These are phyloP conservation scores for Nicotiana attenuata DNA, from an alignment of 257 asterid genomes.

Conservation along the genomic window DNA sequence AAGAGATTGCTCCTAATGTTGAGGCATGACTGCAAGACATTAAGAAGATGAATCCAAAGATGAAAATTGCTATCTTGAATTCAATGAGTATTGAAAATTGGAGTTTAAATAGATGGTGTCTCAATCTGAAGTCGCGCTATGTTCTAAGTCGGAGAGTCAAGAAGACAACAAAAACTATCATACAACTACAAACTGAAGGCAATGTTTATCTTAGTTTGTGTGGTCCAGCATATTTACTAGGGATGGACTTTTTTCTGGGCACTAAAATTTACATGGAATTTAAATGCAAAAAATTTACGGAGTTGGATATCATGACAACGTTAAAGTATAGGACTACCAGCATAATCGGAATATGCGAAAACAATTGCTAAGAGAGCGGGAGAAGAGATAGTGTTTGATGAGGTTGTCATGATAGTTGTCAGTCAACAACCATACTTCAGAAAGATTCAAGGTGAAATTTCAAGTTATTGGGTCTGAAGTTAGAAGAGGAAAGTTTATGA, in stretches of 20 bases:
- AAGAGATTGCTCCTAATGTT: neutral
- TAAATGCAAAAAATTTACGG: constrained; percentile 9
- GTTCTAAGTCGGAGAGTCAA: constrained; percentile 6
- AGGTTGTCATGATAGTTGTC: constrained; percentile 16
- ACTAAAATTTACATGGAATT: constrained; percentile 6
- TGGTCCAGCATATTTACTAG: neutral
- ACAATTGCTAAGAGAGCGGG: constrained; percentile 10
- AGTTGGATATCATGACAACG: constrained; percentile 1
- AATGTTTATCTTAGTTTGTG: neutral
- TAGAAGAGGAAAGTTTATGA: neutral
- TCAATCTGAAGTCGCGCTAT: constrained; percentile 10
- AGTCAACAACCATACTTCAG: neutral
- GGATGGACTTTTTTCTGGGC: neutral
- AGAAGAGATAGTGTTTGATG: constrained; percentile 13
- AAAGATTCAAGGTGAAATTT: constrained; percentile 16
- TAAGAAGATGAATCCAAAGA: neutral
- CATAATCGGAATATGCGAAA: constrained; percentile 17
- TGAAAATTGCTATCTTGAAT: neutral
- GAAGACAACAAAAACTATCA: constrained; percentile 2
- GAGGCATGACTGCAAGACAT: neutral
- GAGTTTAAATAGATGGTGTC: constrained; percentile 7
- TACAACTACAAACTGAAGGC: neutral
- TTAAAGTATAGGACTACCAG: neutral
- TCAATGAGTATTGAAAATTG: neutral
- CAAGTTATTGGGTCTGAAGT: constrained; percentile 14